Evolutionary conservation across 2,329 filamentous ascomycete species (phyloP).

Genomic region (Botrytis aclada): DNA sequence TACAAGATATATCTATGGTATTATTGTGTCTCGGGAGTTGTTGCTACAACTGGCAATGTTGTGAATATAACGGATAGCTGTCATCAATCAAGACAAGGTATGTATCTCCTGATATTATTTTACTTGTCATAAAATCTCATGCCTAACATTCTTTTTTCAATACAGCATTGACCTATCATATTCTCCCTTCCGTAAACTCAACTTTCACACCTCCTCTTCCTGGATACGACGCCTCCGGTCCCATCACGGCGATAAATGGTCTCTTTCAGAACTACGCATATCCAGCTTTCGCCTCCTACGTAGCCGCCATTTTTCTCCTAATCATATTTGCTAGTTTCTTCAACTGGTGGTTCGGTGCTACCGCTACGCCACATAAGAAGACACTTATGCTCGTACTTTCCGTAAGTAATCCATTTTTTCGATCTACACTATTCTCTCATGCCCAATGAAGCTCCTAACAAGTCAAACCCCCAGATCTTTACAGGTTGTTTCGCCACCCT

Average conservation of each 20-base stretch:
- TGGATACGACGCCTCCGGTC: not conserved
- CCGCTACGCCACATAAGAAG: not conserved
- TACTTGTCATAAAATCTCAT: not conserved
- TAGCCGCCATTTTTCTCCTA: not conserved
- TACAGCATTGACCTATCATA: not conserved
- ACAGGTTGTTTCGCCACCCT: not conserved
- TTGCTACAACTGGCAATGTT: not conserved
- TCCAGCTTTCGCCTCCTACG: not conserved
- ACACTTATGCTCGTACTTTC: not conserved
- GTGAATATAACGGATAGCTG: not conserved
- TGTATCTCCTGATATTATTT: no score
- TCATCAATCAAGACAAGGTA: not conserved
- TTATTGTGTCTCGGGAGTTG: not conserved
- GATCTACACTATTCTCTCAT: fast-evolving
- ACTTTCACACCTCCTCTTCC: not conserved
- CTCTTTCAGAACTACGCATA: not conserved
- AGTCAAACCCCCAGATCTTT: not conserved
- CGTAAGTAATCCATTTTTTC: not conserved
- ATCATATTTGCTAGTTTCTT: not conserved
- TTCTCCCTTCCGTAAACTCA: not conserved
- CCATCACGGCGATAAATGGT: not conserved
- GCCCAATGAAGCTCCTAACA: not conserved
- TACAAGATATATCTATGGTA: slow-evolving; percentile 4
- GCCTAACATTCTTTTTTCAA: not conserved
- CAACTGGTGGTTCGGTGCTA: not conserved